Percentiles rank a stretch among this genome's conserved stretches.
phyloP scores from a whole-genome alignment of 2,329 filamentous ascomycete species.

The Calonectria naviculata region DNA sequence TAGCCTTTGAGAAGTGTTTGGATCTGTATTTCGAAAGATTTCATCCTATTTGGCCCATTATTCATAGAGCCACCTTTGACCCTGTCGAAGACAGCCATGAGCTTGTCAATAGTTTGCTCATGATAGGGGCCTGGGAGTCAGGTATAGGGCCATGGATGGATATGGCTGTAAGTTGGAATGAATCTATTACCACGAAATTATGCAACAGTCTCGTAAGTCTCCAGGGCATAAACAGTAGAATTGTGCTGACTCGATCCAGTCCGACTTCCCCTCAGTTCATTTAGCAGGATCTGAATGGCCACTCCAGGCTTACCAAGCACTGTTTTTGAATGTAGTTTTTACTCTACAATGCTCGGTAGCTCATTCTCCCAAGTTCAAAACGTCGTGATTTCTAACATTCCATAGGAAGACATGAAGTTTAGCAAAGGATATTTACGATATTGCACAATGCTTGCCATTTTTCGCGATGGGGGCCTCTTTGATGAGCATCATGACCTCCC shows the following conservation, averaged over 20 bases:
- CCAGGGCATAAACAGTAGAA: too few relatives aligned
- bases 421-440: background rate
- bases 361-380: background rate
- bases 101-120: background rate
- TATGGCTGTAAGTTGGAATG: background rate
- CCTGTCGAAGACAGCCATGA: background rate
- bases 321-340: background rate
- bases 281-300: background rate
- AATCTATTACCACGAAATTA: background rate
- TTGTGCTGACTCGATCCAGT: background rate
- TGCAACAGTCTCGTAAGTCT: background rate
- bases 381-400: too few relatives aligned
- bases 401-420: background rate
- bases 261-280: background rate
- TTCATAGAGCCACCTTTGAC: background rate
- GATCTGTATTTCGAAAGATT: background rate
- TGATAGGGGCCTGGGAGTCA: background rate
- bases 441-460: background rate
- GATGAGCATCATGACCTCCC: background rate
- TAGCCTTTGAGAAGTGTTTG: background rate
- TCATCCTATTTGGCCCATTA: background rate
- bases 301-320: background rate
- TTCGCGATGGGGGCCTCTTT: background rate
- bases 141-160: background rate
- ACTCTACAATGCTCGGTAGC: background rate